A percentile compares a stretch with the other conserved stretches of the same genome.
phyloP scores from a whole-genome alignment of 192 early-diverging fungal genomes.

The Backusella australiensis region DNA sequence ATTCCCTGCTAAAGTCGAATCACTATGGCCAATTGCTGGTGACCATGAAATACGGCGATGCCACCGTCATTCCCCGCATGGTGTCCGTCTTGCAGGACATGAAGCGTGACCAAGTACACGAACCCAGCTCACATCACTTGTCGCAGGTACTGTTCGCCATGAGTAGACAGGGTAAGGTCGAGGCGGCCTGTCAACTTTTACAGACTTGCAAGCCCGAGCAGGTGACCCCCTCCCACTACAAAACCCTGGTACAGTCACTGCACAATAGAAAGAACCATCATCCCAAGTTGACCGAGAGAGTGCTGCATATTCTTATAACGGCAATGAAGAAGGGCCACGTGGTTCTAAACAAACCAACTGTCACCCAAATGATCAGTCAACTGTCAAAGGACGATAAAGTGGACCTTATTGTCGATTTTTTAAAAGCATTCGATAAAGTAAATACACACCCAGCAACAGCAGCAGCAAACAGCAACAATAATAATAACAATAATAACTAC shows the following conservation, averaged over 20 bases:
- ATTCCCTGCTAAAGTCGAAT: constrained; percentile 9
- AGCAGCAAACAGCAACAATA: neutral
- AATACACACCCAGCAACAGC: neutral
- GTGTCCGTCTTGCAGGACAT: constrained; percentile 17
- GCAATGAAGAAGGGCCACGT: neutral
- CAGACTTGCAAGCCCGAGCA: neutral
- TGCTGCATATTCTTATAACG: neutral
- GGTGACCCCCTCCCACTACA: constrained; percentile 6
- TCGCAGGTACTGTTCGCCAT: constrained; percentile 21
- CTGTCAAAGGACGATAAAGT: constrained; percentile 1
- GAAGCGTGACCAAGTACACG: neutral
- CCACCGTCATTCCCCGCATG: neutral
- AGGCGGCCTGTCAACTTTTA: neutral
- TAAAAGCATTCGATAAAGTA: neutral
- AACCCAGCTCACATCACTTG: neutral
- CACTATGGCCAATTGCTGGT: constrained; percentile 30
- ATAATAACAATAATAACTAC: neutral
- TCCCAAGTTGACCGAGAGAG: neutral
- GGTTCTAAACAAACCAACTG: constrained; percentile 5
- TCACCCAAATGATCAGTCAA: neutral
- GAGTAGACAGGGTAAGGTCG: constrained; percentile 2
- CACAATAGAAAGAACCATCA: neutral
- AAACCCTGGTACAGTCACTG: constrained; percentile 12
- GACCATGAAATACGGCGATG: constrained; percentile 13
- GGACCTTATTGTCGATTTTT: constrained; percentile 5